Evolutionary conservation across 164 flowering plant species (phyloP).

Genomic region (Umbilicus rupestris): DNA sequence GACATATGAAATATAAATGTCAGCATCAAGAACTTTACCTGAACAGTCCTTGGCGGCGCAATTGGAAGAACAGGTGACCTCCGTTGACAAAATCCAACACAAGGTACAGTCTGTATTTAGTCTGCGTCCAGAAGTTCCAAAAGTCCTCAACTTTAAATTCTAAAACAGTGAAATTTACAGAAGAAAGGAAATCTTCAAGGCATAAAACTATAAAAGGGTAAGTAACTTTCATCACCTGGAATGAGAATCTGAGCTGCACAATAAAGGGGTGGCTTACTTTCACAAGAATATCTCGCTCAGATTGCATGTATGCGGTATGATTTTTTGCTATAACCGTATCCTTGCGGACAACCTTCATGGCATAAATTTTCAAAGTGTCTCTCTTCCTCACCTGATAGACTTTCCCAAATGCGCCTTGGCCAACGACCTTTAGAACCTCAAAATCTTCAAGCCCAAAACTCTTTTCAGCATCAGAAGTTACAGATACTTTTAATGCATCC

Average conservation of each 20-base stretch:
- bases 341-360: constrained; percentile 93
- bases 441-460: constrained; percentile 69
- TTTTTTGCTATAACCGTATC: constrained; percentile 77
- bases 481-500: constrained; percentile 19
- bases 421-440: constrained; percentile 77
- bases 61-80: constrained; percentile 80
- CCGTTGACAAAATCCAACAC: constrained; percentile 82
- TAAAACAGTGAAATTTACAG: not conserved
- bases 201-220: too few relatives aligned
- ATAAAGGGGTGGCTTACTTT: constrained; percentile 75
- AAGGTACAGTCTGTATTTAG: constrained; percentile 65
- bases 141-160: not conserved
- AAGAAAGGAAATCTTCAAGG: not conserved
- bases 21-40: constrained; percentile 26
- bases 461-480: constrained; percentile 15
- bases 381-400: constrained; percentile 83
- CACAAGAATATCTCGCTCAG: constrained; percentile 79
- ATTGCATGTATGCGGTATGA: constrained; percentile 79
- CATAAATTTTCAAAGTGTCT: constrained; percentile 68
- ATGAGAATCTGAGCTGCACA: constrained; percentile 81
- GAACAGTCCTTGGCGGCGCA: constrained; percentile 74
- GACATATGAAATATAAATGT: not conserved
- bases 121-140: constrained; percentile 31
- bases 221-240: constrained; percentile 40
- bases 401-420: constrained; percentile 89